Evolutionary conservation across 306 rosid species (phyloP), one percentile per base, ranked within the genome.

Genomic region (Clitoria ternatea): DNA sequence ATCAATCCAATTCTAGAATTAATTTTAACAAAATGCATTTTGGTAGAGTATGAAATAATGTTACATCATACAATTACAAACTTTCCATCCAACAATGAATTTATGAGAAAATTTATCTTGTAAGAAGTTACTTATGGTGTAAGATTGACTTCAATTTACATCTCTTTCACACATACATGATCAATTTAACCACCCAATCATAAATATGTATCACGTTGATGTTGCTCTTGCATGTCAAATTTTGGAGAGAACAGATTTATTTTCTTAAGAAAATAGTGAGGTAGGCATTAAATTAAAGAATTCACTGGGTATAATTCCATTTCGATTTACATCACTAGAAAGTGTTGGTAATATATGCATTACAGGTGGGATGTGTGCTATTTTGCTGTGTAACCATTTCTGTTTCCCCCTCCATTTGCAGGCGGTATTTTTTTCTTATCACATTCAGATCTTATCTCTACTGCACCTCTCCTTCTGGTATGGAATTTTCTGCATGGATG

Each of bases 361-460:
- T 24, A 36, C 36, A 17, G 1, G 23, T 59, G 5, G 43, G 48
- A 39, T 8, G 3, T 23, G 60, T 42, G 24, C 10, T 22, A 32
- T 55, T 63, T 72, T 65, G 11, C 43, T 36, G 61, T 23, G 40
- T 84, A 48, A 63, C 55, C 53, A 32, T 59, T 50, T 54, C 45
- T 50, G 32, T 6, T 29, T 9, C 59, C 33, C 45, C 59, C 15
- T 68, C 24, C 19, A 39, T 56, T 14, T 78, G 83, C 94, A 88
- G 96, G 90, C 88, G 94, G 12, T 90, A 90, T 64, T 88, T 90
- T 72, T 88, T 85, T 80, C 90, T 88, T 1, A 70, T 90, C 79
- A 88, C 88, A 17, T 90, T 88, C 85, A 81, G 89, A 74, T 90
- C 96, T 17, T 90, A 90, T 85, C 87, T 85, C 73, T 84, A 86